Evolutionary conservation across 169 alveolate species (phyloP).

Genomic region (Eimeria tenella): DNA sequence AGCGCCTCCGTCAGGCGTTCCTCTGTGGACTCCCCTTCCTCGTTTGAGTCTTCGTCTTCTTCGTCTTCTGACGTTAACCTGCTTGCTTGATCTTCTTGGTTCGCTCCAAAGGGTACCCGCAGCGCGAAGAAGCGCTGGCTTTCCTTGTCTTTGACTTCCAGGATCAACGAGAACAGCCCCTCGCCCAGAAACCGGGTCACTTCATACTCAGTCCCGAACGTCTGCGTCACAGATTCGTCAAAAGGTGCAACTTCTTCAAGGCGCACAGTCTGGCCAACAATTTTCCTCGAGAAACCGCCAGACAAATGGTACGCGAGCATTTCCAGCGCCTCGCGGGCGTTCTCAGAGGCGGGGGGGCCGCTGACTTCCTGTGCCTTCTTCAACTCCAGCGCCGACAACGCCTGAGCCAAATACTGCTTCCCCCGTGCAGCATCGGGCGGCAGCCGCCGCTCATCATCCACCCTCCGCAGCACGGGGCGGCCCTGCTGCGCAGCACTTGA

Average conservation of each 20-base stretch:
- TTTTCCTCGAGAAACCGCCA: neutral
- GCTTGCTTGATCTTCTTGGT: too few species aligned
- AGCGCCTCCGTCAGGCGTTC: neutral
- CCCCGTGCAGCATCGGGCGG: neutral
- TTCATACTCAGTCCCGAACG: neutral
- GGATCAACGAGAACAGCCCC: neutral
- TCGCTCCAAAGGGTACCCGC: neutral
- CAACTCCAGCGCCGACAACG: neutral
- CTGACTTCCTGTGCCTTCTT: neutral
- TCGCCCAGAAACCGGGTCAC: conserved; percentile 13
- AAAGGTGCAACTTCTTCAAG: neutral
- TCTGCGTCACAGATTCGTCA: neutral
- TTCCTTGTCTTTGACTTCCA: neutral
- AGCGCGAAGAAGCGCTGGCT: neutral
- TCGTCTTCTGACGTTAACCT: too few species aligned
- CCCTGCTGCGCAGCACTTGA: too few species aligned
- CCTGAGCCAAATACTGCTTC: neutral
- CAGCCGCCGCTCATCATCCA: neutral
- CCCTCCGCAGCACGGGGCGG: too few species aligned
- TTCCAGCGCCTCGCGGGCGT: neutral
- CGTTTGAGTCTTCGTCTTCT: too few species aligned
- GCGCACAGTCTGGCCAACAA: neutral
- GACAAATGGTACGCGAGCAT: neutral
- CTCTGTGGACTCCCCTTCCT: neutral
- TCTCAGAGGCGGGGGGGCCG: neutral